A percentile compares a stretch with the other conserved stretches of the same genome.
Evolutionary conservation across 495 filamentous ascomycete species (phyloP).

Genomic region (Aspergillus hancockii): DNA sequence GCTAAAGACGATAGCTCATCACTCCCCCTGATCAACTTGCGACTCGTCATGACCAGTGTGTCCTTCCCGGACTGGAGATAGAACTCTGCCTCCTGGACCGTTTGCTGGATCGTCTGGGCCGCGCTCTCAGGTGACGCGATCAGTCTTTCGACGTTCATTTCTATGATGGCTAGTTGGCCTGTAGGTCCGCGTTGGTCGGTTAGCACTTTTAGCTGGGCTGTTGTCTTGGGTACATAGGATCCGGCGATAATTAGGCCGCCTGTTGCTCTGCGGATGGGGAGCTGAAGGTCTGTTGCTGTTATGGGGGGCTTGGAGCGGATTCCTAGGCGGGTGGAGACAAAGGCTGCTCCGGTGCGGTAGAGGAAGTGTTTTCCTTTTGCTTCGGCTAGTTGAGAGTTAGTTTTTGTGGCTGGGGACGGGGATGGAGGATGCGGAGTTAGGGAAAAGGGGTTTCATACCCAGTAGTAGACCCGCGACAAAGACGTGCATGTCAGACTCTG

Average conservation of each 20-base stretch:
- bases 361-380: constrained; percentile 48
- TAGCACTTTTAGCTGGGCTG: constrained; percentile 46
- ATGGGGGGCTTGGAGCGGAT: constrained; percentile 48
- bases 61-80: constrained; percentile 37
- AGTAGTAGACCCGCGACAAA: constrained; percentile 47
- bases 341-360: constrained; percentile 55
- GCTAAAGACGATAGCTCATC: constrained; percentile 46
- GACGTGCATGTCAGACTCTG: constrained; percentile 55
- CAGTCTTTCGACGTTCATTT: constrained; percentile 46
- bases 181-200: constrained; percentile 32
- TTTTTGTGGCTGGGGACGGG: background rate
- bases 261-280: constrained; percentile 31
- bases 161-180: constrained; percentile 44
- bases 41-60: constrained; percentile 55
- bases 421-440: background rate
- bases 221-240: constrained; percentile 58
- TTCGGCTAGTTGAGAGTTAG: constrained; percentile 31
- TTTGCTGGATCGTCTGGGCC: constrained; percentile 21
- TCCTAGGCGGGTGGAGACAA: constrained; percentile 55
- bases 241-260: constrained; percentile 55
- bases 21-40: constrained; percentile 46
- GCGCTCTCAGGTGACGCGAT: constrained; percentile 34
- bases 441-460: constrained; percentile 22
- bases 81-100: constrained; percentile 30
- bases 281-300: constrained; percentile 38